Conservation (phyloP, 129 eudicot species). For the Logfia minima region DNA sequence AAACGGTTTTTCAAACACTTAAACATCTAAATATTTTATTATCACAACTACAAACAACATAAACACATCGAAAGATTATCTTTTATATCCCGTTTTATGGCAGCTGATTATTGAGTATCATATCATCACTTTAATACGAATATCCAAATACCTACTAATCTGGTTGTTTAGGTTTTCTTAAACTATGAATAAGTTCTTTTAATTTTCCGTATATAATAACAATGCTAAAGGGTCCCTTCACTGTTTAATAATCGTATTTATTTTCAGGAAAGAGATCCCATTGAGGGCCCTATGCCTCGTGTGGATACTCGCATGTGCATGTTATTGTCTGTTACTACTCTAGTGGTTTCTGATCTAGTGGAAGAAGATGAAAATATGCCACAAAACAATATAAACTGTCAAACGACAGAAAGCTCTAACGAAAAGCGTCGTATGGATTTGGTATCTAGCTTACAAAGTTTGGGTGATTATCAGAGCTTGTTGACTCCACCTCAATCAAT, state of each 20-base stretch:
- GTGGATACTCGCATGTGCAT: slow-evolving; percentile 84
- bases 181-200: too few relatives aligned
- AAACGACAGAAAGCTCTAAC: slow-evolving; percentile 27
- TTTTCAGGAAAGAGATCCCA: slow-evolving; percentile 88
- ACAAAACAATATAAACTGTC: slow-evolving; percentile 38
- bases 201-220: not conserved
- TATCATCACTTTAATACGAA: too few relatives aligned
- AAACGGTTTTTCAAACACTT: too few relatives aligned
- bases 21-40: too few relatives aligned
- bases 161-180: not conserved
- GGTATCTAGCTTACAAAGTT: slow-evolving; percentile 67
- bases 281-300: slow-evolving; percentile 97
- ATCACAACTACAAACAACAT: too few relatives aligned
- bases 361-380: slow-evolving; percentile 62
- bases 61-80: too few relatives aligned
- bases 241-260: slow-evolving; percentile 3
- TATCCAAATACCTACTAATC: not conserved
- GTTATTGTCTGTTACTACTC: slow-evolving; percentile 71
- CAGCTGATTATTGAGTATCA: too few relatives aligned
- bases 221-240: not conserved
- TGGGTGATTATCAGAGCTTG: slow-evolving; percentile 73
- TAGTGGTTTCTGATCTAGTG: slow-evolving; percentile 80
- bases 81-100: too few relatives aligned
- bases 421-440: slow-evolving; percentile 65
- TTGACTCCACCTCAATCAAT: slow-evolving; percentile 73